Base-by-base conservation (phyloP, 2,329 filamentous ascomycete species). In the Teratosphaeria nubilosa region DNA sequence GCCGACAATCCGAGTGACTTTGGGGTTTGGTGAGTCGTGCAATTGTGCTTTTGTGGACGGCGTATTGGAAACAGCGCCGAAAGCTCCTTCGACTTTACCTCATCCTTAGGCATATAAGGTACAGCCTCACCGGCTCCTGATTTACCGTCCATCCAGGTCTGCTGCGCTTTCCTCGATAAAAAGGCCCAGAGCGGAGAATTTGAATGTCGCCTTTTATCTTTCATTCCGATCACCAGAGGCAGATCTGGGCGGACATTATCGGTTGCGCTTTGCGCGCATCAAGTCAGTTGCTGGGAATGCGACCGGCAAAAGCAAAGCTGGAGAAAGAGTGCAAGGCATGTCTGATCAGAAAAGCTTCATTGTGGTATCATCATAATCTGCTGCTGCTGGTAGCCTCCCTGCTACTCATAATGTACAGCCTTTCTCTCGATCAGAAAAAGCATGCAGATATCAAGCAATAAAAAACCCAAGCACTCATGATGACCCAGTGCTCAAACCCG, bases 401-500 rank as follows among this genome's bases (percentile, higher is more conserved):
- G 50, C 57, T 57, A 55, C 51, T 58, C 58, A 61, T 61, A 59
- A 61, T 59, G 60, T 61, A 61, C 58, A 60, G 59, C 58, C 56
- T 59, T 53, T 48, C 27, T 61, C 51, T 58, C 31, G 58, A 57
- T 60, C 58, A 58, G 58, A 57, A 55, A 31, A 51, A 58, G 34
- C 50, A 54, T 55, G 52, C 53, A 54, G 45, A 30, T 51, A 34
- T 30, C 32, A 57, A 61, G 51, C 34, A 57, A 58, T 54, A 60
- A 51, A 56, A 56, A 52, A 41, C 25, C 50, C n/a, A 32, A 45
- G 54, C 53, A 55, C 53, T 32, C 56, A 51, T 55, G 55, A 54
- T 59, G 60, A 55, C 48, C 65, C 65, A 64, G 64, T 61, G 63
- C 65, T 68, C 66, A 66, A 68, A 61, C 64, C 66, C 64, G 60